A percentile compares a stretch with the other conserved stretches of the same genome.
phyloP scores from a whole-genome alignment of 176 grass and related monocot genomes.

The Ananas comosus region DNA sequence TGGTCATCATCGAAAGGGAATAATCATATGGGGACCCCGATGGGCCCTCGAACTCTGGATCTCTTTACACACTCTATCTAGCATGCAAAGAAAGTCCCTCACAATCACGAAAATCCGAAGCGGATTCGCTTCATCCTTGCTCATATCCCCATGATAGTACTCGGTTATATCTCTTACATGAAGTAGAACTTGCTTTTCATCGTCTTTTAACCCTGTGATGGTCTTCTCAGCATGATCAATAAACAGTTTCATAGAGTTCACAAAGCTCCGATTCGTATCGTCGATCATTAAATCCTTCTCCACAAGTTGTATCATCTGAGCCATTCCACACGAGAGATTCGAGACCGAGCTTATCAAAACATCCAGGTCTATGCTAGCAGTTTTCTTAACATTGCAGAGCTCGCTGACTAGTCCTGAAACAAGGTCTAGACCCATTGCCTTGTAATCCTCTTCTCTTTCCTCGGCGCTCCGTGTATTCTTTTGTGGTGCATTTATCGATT shows the following conservation, averaged over 20 bases:
- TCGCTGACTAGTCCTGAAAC: slow-evolving; percentile 55
- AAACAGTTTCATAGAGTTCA: slow-evolving; percentile 44
- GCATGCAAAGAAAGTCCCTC: slow-evolving; percentile 73
- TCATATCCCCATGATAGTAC: slow-evolving; percentile 90
- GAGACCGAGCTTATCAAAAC: slow-evolving; percentile 65
- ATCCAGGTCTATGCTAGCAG: slow-evolving; percentile 72
- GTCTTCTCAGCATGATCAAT: slow-evolving; percentile 44
- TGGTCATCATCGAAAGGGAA: background rate
- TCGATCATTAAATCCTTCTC: slow-evolving; percentile 15
- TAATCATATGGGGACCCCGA: slow-evolving; percentile 30
- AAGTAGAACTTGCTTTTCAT: slow-evolving; percentile 46
- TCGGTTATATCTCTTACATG: slow-evolving; percentile 85
- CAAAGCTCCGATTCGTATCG: slow-evolving; percentile 35
- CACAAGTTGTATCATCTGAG: slow-evolving; percentile 47
- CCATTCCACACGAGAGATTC: slow-evolving; percentile 44
- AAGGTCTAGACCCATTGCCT: slow-evolving; percentile 37
- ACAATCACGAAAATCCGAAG: slow-evolving; percentile 91
- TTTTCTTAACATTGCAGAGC: slow-evolving; percentile 72
- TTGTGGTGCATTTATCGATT: background rate
- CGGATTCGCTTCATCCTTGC: slow-evolving; percentile 75
- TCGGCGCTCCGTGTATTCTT: background rate
- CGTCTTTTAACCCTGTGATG: slow-evolving; percentile 60
- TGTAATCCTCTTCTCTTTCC: slow-evolving; percentile 24
- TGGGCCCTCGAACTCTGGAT: slow-evolving; percentile 32
- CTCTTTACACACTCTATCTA: slow-evolving; percentile 83